Conservation (phyloP, 805 yeast genomes). For the Tetrapisispora arboricola region DNA sequence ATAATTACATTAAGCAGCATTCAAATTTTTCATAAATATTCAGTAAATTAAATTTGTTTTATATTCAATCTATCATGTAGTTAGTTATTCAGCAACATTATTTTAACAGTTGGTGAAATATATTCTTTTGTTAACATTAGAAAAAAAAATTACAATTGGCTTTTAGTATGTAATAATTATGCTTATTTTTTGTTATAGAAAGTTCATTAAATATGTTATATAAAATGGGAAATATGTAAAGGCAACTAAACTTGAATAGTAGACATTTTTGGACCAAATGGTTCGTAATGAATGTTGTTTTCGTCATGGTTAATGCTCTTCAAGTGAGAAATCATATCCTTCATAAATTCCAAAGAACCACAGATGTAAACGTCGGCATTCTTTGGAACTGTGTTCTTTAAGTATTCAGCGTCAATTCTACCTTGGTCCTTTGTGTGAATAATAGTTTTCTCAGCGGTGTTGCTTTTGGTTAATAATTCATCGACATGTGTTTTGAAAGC, state of each 20-base stretch:
- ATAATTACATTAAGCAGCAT: conserved; percentile 1
- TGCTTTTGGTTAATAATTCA: conserved; percentile 10
- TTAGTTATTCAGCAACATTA: too few species aligned
- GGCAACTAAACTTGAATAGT: conserved; percentile 17
- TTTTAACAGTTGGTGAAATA: too few species aligned
- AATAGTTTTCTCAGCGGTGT: conserved; percentile 9
- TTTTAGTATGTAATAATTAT: too few species aligned
- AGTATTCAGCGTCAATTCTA: conserved; percentile 19
- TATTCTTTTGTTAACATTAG: too few species aligned
- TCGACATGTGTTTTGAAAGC: conserved; percentile 22
- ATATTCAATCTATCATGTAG: not conserved
- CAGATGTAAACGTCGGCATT: conserved; percentile 27
- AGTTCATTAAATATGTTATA: too few species aligned
- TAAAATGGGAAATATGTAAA: not conserved
- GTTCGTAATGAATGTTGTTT: conserved; percentile 26
- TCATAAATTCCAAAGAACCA: conserved; percentile 25
- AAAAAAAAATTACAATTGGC: too few species aligned
- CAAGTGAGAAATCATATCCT: conserved; percentile 17
- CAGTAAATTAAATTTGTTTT: not conserved
- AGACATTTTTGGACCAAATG: conserved; percentile 30
- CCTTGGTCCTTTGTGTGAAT: conserved; percentile 18
- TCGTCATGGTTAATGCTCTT: conserved; percentile 14
- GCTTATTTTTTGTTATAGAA: too few species aligned
- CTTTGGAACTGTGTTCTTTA: conserved; percentile 17
- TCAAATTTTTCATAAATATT: not conserved